These are phyloP conservation scores for Solanum peruvianum DNA, from an alignment of 257 asterid genomes.

Conservation along the genomic window DNA sequence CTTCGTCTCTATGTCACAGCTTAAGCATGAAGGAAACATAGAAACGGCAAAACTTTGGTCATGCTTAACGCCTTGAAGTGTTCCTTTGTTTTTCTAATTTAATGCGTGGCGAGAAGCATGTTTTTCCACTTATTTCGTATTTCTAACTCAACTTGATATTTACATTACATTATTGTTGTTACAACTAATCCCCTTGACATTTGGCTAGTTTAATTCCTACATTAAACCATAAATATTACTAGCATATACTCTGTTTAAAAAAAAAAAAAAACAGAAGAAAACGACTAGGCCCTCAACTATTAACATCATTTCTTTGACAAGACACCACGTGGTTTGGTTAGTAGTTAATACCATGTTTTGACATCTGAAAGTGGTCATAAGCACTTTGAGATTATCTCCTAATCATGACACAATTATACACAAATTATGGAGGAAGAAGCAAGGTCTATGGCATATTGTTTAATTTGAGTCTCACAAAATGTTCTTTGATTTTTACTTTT, in stretches of 20 bases:
- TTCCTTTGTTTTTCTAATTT: background rate
- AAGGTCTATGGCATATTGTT: background rate
- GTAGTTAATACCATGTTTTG: background rate
- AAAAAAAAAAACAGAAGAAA: background rate
- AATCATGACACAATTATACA: background rate
- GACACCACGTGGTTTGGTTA: background rate
- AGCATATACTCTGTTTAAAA: background rate
- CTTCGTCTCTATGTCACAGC: background rate
- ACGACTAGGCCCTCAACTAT: background rate
- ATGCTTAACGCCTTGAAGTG: background rate
- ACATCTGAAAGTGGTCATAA: background rate
- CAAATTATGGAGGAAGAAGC: background rate
- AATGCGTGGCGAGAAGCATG: conserved; percentile 1
- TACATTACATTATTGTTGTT: background rate
- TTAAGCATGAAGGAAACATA: background rate
- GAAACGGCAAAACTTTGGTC: background rate
- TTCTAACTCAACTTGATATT: background rate
- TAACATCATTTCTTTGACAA: background rate
- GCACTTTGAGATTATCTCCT: background rate
- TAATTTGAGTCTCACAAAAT: background rate
- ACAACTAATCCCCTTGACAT: background rate
- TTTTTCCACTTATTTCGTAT: background rate
- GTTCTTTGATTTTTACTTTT: background rate
- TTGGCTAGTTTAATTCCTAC: background rate
- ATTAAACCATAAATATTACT: background rate